phyloP scores from a whole-genome alignment of 2,329 filamentous ascomycete species.

The Hypoxylon sp. region DNA sequence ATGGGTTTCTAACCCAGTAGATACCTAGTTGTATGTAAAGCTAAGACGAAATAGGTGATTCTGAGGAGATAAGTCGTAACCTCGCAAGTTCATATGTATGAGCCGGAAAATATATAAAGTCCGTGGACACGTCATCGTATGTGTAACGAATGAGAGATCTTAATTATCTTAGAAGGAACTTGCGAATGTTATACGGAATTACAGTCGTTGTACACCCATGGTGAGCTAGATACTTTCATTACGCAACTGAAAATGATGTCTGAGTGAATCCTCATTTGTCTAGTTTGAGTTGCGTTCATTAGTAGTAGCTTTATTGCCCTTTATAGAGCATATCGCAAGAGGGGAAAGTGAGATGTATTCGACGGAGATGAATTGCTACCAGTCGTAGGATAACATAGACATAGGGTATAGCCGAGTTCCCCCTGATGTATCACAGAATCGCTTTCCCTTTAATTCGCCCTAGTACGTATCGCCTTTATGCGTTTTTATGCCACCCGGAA shows the following conservation, averaged over 20 bases:
- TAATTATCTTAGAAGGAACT: neutral
- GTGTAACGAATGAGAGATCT: neutral
- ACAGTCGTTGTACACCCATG: neutral
- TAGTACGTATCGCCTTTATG: neutral
- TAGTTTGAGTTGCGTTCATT: neutral
- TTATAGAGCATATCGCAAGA: neutral
- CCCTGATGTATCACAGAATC: neutral
- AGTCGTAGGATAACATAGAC: slow-evolving; percentile 8
- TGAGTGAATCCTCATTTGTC: neutral
- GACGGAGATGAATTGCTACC: slow-evolving; percentile 22
- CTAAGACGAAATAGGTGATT: neutral
- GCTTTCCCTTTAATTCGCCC: neutral
- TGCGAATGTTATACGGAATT: neutral
- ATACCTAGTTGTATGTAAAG: neutral
- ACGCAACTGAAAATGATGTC: neutral
- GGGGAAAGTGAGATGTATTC: slow-evolving; percentile 1
- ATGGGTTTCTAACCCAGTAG: neutral
- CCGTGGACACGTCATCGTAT: neutral
- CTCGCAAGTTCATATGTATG: neutral
- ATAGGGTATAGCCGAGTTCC: slow-evolving; percentile 13
- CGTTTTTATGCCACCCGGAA: slow-evolving; percentile 17
- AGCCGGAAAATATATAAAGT: slow-evolving; percentile 5
- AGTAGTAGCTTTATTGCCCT: neutral
- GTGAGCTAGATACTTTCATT: neutral
- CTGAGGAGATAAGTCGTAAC: neutral